A percentile compares a stretch with the other conserved stretches of the same genome.
Evolutionary conservation across 2,329 filamentous ascomycete species (phyloP).

Genomic region (Ophiosphaerella narmari): DNA sequence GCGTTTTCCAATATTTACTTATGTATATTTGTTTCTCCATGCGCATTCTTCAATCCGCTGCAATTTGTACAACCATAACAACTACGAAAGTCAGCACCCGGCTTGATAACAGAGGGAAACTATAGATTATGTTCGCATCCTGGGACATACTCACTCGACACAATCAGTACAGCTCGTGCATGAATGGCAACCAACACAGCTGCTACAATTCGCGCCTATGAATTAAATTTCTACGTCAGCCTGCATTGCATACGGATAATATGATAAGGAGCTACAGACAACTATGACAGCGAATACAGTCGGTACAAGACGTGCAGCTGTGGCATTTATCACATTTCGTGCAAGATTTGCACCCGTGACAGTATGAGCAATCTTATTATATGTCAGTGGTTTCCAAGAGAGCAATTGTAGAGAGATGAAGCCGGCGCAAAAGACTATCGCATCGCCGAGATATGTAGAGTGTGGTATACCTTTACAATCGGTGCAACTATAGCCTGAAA

Average conservation of each 20-base stretch:
- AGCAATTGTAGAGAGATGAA: neutral
- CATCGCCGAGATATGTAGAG: too few species aligned
- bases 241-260: too few species aligned
- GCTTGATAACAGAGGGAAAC: too few species aligned
- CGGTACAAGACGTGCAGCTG: neutral
- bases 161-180: conserved; percentile 3
- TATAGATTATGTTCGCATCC: neutral
- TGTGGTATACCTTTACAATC: neutral
- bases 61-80: conserved; percentile 8
- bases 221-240: too few species aligned
- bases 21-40: conserved; percentile 10
- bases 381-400: neutral
- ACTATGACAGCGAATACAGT: neutral
- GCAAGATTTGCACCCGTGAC: neutral
- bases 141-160: neutral
- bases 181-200: neutral
- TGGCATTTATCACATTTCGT: neutral
- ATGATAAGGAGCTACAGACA: too few species aligned
- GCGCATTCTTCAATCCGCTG: conserved; percentile 12
- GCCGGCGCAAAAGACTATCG: too few species aligned
- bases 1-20: neutral
- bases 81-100: too few species aligned
- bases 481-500: neutral
- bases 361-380: neutral
- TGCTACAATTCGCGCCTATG: neutral